phyloP scores from a whole-genome alignment of 805 yeast species.

The Pichia californica region DNA sequence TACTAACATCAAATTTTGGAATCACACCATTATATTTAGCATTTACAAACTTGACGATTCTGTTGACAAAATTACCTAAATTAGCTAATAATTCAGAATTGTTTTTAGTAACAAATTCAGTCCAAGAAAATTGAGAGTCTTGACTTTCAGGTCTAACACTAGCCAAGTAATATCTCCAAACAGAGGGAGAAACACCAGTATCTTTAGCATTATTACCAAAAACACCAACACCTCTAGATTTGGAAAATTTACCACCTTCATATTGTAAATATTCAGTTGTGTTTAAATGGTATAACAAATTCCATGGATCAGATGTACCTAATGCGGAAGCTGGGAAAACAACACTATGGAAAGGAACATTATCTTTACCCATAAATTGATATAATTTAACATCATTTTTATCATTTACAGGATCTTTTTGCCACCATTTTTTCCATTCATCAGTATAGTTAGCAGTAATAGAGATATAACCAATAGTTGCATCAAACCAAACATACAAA shows the following conservation, averaged over 20 bases:
- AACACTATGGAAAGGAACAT: slow-evolving; percentile 97
- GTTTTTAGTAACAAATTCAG: slow-evolving; percentile 88
- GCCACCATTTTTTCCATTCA: slow-evolving; percentile 91
- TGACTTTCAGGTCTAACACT: slow-evolving; percentile 91
- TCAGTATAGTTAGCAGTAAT: slow-evolving; percentile 89
- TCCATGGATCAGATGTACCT: slow-evolving; percentile 88
- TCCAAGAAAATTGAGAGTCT: slow-evolving; percentile 97
- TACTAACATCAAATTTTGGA: slow-evolving; percentile 52
- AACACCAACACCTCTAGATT: slow-evolving; percentile 96
- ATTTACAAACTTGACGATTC: slow-evolving; percentile 81
- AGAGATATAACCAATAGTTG: slow-evolving; percentile 93
- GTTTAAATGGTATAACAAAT: slow-evolving; percentile 80
- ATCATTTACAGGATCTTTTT: slow-evolving; percentile 34
- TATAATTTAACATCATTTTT: slow-evolving; percentile 85
- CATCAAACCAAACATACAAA: slow-evolving; percentile 98
- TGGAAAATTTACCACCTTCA: slow-evolving; percentile 97
- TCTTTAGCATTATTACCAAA: slow-evolving; percentile 97
- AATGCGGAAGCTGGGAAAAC: slow-evolving; percentile 91
- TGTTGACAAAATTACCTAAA: slow-evolving; percentile 93
- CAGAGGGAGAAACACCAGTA: slow-evolving; percentile 84
- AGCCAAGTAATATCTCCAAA: slow-evolving; percentile 95
- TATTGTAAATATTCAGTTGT: slow-evolving; percentile 97
- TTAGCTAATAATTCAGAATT: slow-evolving; percentile 92
- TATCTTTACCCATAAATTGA: slow-evolving; percentile 99
- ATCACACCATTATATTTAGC: slow-evolving; percentile 91